These are phyloP conservation scores for Aspergillus sclerotiicarbonarius DNA, from an alignment of 495 filamentous ascomycete species.

Conservation along the genomic window DNA sequence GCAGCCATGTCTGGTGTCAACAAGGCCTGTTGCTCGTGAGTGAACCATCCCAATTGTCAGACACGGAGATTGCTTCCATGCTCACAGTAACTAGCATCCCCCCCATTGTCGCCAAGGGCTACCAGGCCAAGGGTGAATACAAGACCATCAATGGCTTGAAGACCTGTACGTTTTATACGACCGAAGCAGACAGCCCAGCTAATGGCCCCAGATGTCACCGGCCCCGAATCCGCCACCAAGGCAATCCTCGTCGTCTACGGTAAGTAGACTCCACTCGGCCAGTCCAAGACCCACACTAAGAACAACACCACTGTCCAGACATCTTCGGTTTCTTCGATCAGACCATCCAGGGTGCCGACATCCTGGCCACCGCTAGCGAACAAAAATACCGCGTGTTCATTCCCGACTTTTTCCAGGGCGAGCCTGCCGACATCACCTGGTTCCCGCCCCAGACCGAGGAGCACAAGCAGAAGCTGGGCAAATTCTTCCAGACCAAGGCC, in stretches of 20 bases:
- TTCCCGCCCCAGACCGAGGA: constrained; percentile 80
- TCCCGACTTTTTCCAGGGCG: constrained; percentile 57
- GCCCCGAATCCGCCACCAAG: constrained; percentile 48
- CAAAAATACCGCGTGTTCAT: constrained; percentile 57
- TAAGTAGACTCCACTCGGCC: constrained; percentile 19
- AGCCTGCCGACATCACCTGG: constrained; percentile 45
- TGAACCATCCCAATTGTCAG: constrained; percentile 2
- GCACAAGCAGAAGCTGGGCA: constrained; percentile 70
- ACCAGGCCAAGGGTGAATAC: constrained; percentile 60
- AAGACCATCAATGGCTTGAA: constrained; percentile 59
- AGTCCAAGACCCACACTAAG: background rate
- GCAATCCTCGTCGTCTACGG: constrained; percentile 56
- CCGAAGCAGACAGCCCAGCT: background rate
- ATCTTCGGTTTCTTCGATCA: constrained; percentile 59
- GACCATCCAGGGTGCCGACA: constrained; percentile 57
- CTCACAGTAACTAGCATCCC: constrained; percentile 39
- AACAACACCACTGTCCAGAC: constrained; percentile 24
- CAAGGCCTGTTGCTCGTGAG: constrained; percentile 50
- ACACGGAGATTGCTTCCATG: background rate
- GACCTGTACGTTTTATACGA: constrained; percentile 49
- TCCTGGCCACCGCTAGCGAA: constrained; percentile 46
- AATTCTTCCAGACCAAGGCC: constrained; percentile 73
- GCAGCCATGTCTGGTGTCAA: constrained; percentile 45
- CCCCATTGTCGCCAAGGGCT: constrained; percentile 54
- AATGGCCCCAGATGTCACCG: constrained; percentile 46